A percentile compares a stretch with the other conserved stretches of the same genome.
These are phyloP conservation scores for Candida gorgasii DNA, from an alignment of 805 yeast genomes.

Conservation along the genomic window DNA sequence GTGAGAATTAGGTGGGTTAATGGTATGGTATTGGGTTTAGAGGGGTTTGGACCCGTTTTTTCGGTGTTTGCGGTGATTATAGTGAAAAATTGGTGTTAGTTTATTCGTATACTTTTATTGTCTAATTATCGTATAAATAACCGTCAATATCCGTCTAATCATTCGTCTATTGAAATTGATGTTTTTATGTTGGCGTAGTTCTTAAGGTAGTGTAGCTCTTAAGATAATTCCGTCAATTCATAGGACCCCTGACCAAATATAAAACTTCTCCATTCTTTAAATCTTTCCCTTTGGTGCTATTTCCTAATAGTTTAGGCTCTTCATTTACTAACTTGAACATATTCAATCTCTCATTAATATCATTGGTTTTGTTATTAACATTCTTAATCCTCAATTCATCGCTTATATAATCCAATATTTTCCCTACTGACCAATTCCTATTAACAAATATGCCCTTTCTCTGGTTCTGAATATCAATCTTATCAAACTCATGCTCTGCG, in stretches of 20 bases:
- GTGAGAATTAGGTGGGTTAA: too few relatives aligned
- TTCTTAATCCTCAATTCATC: conserved; percentile 49
- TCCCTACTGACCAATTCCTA: conserved; percentile 60
- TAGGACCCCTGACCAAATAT: conserved; percentile 55
- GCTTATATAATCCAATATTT: conserved; percentile 55
- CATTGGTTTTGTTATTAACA: conserved; percentile 47
- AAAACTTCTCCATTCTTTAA: conserved; percentile 52
- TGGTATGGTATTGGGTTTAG: too few relatives aligned
- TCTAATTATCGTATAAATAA: too few relatives aligned
- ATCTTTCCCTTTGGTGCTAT: conserved; percentile 35
- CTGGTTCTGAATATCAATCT: conserved; percentile 27
- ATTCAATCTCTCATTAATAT: conserved; percentile 43
- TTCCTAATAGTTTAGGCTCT: conserved; percentile 30
- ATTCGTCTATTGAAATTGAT: too few relatives aligned
- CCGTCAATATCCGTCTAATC: too few relatives aligned
- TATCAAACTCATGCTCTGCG: conserved; percentile 26
- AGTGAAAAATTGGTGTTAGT: too few relatives aligned
- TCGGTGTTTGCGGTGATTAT: too few relatives aligned
- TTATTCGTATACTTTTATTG: too few relatives aligned
- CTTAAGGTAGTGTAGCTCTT: too few relatives aligned
- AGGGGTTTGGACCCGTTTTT: too few relatives aligned
- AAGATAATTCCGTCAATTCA: too few relatives aligned
- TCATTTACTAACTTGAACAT: conserved; percentile 41
- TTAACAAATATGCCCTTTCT: conserved; percentile 47
- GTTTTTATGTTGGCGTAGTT: too few relatives aligned